Evolutionary conservation across 768 basidiomycete genomes (phyloP), one percentile per base, ranked within the genome.

Genomic region (Serendipita indica): DNA sequence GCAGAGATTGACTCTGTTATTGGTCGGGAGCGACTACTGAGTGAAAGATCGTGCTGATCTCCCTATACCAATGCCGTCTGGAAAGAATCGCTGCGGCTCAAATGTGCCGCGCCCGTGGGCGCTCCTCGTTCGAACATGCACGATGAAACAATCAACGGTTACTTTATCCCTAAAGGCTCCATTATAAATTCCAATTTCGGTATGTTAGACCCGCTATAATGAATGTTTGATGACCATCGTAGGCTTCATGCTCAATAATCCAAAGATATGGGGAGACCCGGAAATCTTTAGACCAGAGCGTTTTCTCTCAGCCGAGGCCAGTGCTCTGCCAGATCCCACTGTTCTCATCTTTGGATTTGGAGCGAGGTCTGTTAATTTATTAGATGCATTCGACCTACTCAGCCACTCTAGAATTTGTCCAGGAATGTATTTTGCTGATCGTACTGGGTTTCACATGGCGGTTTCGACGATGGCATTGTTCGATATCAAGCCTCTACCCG

Each of bases 391-490:
- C 35, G 10, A 10, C n/a, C 10, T 37, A 10, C 35, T 37, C 10
- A 37, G 10, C n/a, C 35, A 37, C 35, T n/a, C 35, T 37, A 54
- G 49, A 27, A 18, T 54, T 4, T 54, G 49, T 30, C 49, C 49
- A n/a, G 49, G 49, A 28, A 54, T 54, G 49, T 54, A 54, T 30
- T 28, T 54, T 33, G 49, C 49, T 20, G 49, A 54, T 18, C 49
- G 49, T 7, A 28, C 32, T 10, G 49, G 49, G 7, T 54, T 54
- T 30, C 49, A 54, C 25, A 33, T 54, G 22, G 49, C 25, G 7
- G 49, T 30, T 33, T 28, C 49, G 4, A 54, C 32, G n/a, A 10
- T 33, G 10, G 20, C 49, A 7, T 28, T 54, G 22, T 54, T 28
- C 32, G 49, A 54, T 12, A 28, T 54, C 32, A 7, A n/a, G 3